Conservation (phyloP, 2,329 filamentous ascomycete genomes). For the Aspergillus sp. region DNA sequence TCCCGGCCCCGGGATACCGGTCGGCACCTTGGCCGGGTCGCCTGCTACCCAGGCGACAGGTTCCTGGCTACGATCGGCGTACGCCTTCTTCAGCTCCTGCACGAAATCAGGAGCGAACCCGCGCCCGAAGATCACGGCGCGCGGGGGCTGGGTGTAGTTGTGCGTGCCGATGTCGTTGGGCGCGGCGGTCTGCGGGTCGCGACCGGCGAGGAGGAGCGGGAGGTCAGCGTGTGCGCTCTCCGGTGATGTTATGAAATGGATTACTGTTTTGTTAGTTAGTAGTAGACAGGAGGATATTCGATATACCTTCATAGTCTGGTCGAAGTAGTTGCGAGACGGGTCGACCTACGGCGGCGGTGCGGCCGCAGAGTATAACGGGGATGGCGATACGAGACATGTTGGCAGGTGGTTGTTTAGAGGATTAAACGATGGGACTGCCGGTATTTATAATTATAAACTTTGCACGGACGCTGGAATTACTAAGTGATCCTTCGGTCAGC, state of each 20-base stretch:
- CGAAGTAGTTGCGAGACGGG: not conserved
- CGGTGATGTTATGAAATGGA: constrained; percentile 23
- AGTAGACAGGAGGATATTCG: no score
- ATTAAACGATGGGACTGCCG: no score
- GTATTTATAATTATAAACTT: no score
- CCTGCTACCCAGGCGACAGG: constrained; percentile 17
- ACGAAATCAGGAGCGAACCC: constrained; percentile 18
- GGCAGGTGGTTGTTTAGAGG: no score
- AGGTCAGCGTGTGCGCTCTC: constrained; percentile 22
- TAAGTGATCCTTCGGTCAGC: no score
- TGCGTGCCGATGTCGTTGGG: constrained; percentile 26
- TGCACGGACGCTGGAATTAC: no score
- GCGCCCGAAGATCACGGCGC: constrained; percentile 30
- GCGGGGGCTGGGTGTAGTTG: constrained; percentile 23
- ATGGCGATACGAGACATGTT: not conserved
- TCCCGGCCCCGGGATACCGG: not conserved
- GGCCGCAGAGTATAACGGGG: not conserved
- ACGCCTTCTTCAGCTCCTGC: constrained; percentile 12
- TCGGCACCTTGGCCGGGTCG: constrained; percentile 13
- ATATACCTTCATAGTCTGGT: constrained; percentile 3
- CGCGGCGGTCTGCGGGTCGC: constrained; percentile 19
- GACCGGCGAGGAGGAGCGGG: constrained; percentile 24
- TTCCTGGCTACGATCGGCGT: not conserved
- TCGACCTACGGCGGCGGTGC: not conserved
- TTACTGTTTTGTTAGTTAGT: constrained; percentile 12